phyloP scores from a whole-genome alignment of 352 stramenopile genomes.

The Globisporangium iwayamae region DNA sequence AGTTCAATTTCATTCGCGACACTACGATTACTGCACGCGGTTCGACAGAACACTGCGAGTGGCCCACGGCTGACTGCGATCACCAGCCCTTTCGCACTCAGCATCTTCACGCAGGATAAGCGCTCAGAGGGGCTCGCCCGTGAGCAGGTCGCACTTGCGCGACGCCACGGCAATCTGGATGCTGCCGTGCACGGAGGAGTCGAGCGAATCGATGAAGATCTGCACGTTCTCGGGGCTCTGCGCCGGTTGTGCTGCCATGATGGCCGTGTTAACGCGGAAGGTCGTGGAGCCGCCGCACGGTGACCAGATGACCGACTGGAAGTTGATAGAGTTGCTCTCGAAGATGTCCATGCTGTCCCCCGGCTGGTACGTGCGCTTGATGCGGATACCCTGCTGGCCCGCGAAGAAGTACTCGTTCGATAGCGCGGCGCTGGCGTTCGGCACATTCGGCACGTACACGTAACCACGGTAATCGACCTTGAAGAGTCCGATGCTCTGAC shows the following conservation, averaged over 20 bases:
- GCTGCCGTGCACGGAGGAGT: conserved; percentile 22
- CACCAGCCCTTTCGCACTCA: not conserved
- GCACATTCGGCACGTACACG: conserved; percentile 24
- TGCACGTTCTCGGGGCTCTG: conserved; percentile 14
- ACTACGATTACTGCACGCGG: not conserved
- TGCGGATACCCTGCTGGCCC: conserved; percentile 17
- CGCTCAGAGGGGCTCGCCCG: conserved; percentile 3
- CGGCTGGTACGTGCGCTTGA: conserved; percentile 12
- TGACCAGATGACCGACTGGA: conserved; percentile 31
- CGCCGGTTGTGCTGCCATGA: conserved; percentile 11
- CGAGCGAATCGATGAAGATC: conserved; percentile 30
- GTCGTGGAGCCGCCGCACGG: conserved; percentile 29
- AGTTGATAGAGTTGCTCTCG: conserved; percentile 21
- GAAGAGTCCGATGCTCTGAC: conserved; percentile 28
- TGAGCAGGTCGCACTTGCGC: conserved; percentile 15
- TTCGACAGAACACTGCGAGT: not conserved
- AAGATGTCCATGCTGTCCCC: conserved; percentile 25
- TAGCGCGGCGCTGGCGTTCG: conserved; percentile 15
- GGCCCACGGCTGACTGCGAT: not conserved
- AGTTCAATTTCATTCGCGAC: conserved; percentile 1
- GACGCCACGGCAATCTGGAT: conserved; percentile 22
- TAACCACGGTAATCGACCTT: conserved; percentile 33
- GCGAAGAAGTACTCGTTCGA: conserved; percentile 38
- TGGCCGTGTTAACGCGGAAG: conserved; percentile 31
- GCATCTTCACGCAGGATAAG: no score